phyloP scores from a whole-genome alignment of 371 early-diverging fungal genomes.

The Gilbertella persicaria region DNA sequence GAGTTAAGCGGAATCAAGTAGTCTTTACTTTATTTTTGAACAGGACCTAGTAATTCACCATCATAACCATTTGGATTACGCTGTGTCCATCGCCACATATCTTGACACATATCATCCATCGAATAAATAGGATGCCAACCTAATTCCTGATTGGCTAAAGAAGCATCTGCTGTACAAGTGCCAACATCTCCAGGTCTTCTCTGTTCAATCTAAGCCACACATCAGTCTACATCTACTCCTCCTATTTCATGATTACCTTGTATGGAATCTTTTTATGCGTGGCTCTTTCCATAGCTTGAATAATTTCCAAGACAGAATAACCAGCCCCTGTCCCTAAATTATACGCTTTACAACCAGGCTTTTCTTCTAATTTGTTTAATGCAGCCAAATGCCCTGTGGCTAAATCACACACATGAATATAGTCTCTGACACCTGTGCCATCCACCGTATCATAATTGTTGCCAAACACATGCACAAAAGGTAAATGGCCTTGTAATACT shows the following conservation, averaged over 20 bases:
- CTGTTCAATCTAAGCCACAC: constrained; percentile 49
- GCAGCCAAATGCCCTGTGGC: constrained; percentile 86
- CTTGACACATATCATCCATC: constrained; percentile 85
- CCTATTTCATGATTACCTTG: not conserved
- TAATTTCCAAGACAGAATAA: constrained; percentile 85
- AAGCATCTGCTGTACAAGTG: constrained; percentile 77
- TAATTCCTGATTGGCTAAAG: constrained; percentile 69
- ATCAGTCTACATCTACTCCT: not conserved
- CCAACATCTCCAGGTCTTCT: constrained; percentile 87
- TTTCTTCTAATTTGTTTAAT: constrained; percentile 60
- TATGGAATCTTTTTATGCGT: too few relatives aligned
- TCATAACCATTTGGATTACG: constrained; percentile 72
- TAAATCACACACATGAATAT: constrained; percentile 87
- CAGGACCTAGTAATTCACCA: constrained; percentile 16
- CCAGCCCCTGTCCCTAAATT: constrained; percentile 89
- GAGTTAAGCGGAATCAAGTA: too few relatives aligned
- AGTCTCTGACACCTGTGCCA: constrained; percentile 93
- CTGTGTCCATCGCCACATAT: constrained; percentile 86
- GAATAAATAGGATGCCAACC: constrained; percentile 73
- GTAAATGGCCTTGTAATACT: constrained; percentile 75
- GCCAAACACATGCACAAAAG: constrained; percentile 79
- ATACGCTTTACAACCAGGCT: constrained; percentile 67
- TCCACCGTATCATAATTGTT: constrained; percentile 84
- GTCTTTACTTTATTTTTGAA: not conserved
- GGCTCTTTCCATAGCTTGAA: constrained; percentile 76